Conservation (phyloP, 1,284 basidiomycete species). For the Cryptococcus sp. region DNA sequence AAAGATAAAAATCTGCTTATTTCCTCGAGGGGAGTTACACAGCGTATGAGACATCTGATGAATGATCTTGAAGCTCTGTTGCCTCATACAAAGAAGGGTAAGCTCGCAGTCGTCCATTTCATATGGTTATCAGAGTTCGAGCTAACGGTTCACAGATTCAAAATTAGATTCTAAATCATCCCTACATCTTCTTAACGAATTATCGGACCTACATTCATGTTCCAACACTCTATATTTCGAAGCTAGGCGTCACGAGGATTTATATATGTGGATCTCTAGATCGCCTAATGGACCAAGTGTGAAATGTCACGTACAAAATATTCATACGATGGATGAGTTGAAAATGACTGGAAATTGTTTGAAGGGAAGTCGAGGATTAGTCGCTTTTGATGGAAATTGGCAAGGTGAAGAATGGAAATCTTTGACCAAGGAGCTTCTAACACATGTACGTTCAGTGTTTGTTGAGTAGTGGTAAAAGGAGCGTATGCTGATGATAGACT, state of each 20-base stretch:
- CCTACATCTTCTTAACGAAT: conserved; percentile 87
- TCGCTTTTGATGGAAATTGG: conserved; percentile 90
- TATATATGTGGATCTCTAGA: conserved; percentile 96
- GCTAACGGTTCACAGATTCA: conserved; percentile 60
- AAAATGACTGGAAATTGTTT: conserved; percentile 99
- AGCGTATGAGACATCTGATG: conserved; percentile 97
- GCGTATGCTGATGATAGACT: conserved; percentile 56
- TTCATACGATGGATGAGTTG: conserved; percentile 99
- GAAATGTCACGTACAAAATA: conserved; percentile 96
- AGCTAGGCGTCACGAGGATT: conserved; percentile 87
- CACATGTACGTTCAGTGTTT: conserved; percentile 67
- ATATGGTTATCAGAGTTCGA: neutral
- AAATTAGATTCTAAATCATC: conserved; percentile 98
- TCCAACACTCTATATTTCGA: conserved; percentile 98
- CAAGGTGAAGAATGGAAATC: conserved; percentile 80
- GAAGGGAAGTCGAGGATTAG: conserved; percentile 86
- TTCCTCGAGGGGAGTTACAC: conserved; percentile 89
- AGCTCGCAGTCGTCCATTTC: conserved; percentile 25
- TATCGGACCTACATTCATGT: conserved; percentile 96
- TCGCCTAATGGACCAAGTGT: conserved; percentile 96
- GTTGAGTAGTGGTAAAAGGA: neutral
- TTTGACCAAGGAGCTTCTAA: conserved; percentile 91
- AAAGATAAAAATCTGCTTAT: conserved; percentile 76
- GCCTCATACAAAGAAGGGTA: conserved; percentile 96
- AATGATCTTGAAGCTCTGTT: conserved; percentile 85